Conservation (phyloP, 371 early-diverging fungal genomes). For the Mucor plumbeus region DNA sequence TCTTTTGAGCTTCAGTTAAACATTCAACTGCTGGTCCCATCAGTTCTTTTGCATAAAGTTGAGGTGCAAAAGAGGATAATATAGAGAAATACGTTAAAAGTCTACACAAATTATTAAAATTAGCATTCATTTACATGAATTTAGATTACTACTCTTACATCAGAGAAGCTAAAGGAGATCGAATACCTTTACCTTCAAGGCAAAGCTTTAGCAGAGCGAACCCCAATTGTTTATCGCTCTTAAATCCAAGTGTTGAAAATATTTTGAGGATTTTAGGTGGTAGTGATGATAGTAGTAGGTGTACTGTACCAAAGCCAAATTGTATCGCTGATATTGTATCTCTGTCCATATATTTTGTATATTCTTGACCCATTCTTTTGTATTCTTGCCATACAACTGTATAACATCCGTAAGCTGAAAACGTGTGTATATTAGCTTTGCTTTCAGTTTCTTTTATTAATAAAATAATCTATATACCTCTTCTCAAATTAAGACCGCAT, state of each 20-base stretch:
- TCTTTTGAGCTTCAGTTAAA: constrained; percentile 45
- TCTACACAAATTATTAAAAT: constrained; percentile 8
- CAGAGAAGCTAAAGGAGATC: constrained; percentile 56
- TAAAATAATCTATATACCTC: constrained; percentile 38
- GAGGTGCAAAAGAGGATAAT: constrained; percentile 28
- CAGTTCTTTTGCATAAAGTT: constrained; percentile 26
- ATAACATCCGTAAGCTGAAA: constrained; percentile 36
- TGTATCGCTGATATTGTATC: constrained; percentile 44
- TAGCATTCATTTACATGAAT: background rate
- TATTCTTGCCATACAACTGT: constrained; percentile 44
- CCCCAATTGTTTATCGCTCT: constrained; percentile 57
- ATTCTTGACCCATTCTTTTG: constrained; percentile 39
- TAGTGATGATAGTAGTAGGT: constrained; percentile 55
- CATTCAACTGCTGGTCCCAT: constrained; percentile 49
- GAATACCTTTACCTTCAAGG: constrained; percentile 52
- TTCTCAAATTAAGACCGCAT: constrained; percentile 55
- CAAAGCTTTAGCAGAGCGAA: constrained; percentile 56
- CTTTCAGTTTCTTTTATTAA: background rate
- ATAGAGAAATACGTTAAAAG: constrained; percentile 33
- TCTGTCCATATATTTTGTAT: constrained; percentile 40
- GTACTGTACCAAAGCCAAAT: constrained; percentile 54
- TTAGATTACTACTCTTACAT: constrained; percentile 31
- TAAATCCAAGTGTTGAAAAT: constrained; percentile 50
- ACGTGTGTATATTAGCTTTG: background rate
- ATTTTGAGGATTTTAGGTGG: constrained; percentile 52